phyloP scores from a whole-genome alignment of 2,329 filamentous ascomycete species.

The Botrytis deweyae region DNA sequence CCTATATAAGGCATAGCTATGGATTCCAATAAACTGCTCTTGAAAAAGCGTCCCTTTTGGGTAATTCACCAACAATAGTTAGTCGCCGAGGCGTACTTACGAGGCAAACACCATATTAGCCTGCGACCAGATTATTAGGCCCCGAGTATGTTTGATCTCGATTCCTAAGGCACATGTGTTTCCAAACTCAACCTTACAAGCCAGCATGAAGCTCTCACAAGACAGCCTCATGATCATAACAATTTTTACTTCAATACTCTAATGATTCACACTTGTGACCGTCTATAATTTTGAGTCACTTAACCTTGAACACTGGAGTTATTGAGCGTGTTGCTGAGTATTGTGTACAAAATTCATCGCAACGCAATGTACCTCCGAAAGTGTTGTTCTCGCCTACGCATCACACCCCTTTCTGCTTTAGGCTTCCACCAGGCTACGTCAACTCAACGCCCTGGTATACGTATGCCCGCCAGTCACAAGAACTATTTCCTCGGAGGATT shows the following conservation, averaged over 20 bases:
- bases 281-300: background rate
- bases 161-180: background rate
- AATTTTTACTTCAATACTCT: background rate
- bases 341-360: background rate
- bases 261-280: slow-evolving; percentile 20
- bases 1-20: background rate
- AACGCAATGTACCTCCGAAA: background rate
- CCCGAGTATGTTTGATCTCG: background rate
- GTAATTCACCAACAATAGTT: background rate
- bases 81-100: background rate
- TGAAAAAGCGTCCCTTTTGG: background rate
- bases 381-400: slow-evolving; percentile 12
- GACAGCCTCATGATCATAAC: slow-evolving; percentile 9
- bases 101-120: background rate
- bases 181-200: background rate
- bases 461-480: background rate
- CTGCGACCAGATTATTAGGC: background rate
- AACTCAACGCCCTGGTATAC: slow-evolving; percentile 1
- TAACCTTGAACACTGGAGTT: background rate
- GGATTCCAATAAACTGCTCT: background rate
- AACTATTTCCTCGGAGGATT: background rate
- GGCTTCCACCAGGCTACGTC: slow-evolving; percentile 13
- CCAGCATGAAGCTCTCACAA: background rate
- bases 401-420: slow-evolving; percentile 12
- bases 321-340: background rate